These are phyloP conservation scores for Blastobotrys parvus DNA, from an alignment of 805 yeast genomes.

Conservation along the genomic window DNA sequence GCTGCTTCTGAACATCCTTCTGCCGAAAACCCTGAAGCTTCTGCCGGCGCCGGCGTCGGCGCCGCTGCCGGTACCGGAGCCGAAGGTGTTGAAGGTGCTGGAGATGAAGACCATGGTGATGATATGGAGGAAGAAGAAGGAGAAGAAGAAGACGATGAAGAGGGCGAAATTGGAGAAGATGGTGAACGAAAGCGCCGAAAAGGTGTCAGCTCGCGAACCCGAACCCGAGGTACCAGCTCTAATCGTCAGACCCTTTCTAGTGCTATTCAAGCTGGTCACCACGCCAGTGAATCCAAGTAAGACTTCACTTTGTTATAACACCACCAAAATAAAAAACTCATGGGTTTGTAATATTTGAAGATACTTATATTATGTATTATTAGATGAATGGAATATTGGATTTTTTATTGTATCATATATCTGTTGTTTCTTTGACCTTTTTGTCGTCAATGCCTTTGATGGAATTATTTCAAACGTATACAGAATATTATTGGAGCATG, in stretches of 20 bases:
- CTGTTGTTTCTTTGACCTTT: too few relatives aligned
- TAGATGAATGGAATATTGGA: too few relatives aligned
- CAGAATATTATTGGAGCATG: too few relatives aligned
- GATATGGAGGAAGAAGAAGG: neutral
- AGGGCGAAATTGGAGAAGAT: constrained; percentile 2
- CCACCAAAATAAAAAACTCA: too few relatives aligned
- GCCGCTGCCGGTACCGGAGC: neutral
- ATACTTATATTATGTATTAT: too few relatives aligned
- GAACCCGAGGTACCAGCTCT: constrained; percentile 3
- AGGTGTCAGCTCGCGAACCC: neutral
- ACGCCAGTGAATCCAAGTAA: constrained; percentile 5
- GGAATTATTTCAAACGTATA: too few relatives aligned
- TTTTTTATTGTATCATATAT: too few relatives aligned
- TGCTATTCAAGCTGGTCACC: constrained; percentile 19
- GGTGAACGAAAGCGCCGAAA: neutral
- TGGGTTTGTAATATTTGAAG: too few relatives aligned
- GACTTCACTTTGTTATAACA: too few relatives aligned
- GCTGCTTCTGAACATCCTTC: neutral
- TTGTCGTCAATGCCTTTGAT: too few relatives aligned
- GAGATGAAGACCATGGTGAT: neutral
- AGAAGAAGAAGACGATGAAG: neutral
- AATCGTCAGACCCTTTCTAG: constrained; percentile 17
- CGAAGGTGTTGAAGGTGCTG: neutral
- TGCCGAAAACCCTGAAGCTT: neutral
- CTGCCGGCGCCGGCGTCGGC: neutral